Conservation (phyloP, 2,329 filamentous ascomycete genomes). For the Penicillium psychrosexuale region DNA sequence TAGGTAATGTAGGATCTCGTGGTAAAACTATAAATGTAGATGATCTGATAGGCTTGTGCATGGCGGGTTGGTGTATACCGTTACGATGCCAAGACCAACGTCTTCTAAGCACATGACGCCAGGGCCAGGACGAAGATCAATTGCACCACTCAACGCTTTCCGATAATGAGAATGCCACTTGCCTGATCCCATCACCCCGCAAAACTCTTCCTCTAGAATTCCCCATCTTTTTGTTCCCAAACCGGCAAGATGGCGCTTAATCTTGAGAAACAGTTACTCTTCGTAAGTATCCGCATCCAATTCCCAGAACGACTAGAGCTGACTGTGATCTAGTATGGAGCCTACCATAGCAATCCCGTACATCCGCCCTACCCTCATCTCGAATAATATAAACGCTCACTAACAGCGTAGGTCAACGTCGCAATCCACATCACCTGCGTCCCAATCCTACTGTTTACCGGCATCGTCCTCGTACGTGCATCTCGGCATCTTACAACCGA, state of each 20-base stretch:
- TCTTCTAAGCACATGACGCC: slow-evolving; percentile 5
- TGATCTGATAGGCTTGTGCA: background rate
- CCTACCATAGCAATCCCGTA: slow-evolving; percentile 64
- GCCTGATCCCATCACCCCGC: slow-evolving; percentile 3
- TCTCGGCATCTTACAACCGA: background rate
- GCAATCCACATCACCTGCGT: slow-evolving; percentile 63
- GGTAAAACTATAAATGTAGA: background rate
- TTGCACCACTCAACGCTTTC: slow-evolving; percentile 2
- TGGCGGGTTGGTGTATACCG: background rate
- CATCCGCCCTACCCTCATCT: slow-evolving; percentile 15
- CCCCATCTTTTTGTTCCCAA: background rate
- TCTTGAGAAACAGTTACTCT: slow-evolving; percentile 64
- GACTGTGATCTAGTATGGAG: slow-evolving; percentile 55
- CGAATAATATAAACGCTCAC: slow-evolving; percentile 19
- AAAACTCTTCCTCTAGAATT: background rate
- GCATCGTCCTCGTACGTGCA: slow-evolving; percentile 56
- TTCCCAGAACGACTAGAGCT: slow-evolving; percentile 13
- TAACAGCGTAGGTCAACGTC: slow-evolving; percentile 55
- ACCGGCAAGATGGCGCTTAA: slow-evolving; percentile 49
- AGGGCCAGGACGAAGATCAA: slow-evolving; percentile 3
- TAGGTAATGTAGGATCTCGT: background rate
- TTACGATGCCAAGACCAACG: slow-evolving; percentile 2
- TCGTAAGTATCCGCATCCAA: slow-evolving; percentile 49
- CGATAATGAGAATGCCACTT: background rate
- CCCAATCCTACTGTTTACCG: slow-evolving; percentile 59